A percentile compares a stretch with the other conserved stretches of the same genome.
Conservation (phyloP, 352 stramenopile genomes). For the Peronospora destructor region DNA sequence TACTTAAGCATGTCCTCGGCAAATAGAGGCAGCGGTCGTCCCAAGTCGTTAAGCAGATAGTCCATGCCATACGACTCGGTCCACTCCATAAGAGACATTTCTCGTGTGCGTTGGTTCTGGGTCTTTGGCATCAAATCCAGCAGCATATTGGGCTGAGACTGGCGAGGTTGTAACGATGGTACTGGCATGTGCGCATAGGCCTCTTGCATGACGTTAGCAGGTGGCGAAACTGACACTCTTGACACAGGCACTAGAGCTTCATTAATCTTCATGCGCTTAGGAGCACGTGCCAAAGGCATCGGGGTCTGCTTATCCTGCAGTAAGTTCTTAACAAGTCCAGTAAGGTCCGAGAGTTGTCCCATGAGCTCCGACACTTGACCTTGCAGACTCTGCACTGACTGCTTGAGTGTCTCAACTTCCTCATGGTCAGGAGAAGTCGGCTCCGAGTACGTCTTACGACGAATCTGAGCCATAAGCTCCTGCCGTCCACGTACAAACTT, state of each 20-base stretch:
- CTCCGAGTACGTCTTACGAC: conserved; percentile 84
- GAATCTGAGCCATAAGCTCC: conserved; percentile 84
- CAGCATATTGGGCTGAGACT: conserved; percentile 24
- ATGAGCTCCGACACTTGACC: conserved; percentile 72
- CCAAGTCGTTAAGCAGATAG: conserved; percentile 62
- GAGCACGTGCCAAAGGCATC: conserved; percentile 9
- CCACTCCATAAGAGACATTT: conserved; percentile 74
- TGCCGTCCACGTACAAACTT: conserved; percentile 84
- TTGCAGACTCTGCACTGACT: conserved; percentile 66
- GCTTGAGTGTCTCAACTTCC: conserved; percentile 70
- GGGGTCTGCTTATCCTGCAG: conserved; percentile 44
- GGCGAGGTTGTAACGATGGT: conserved; percentile 11
- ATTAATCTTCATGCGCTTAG: conserved; percentile 45
- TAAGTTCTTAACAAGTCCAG: conserved; percentile 62
- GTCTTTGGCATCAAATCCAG: conserved; percentile 39
- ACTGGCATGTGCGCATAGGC: conserved; percentile 17
- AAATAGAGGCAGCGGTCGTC: conserved; percentile 50
- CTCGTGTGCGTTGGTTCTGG: conserved; percentile 39
- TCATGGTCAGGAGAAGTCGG: conserved; percentile 64
- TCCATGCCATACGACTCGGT: conserved; percentile 75
- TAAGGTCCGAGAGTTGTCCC: conserved; percentile 67
- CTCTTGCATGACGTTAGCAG: conserved; percentile 18
- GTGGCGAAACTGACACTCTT: conserved; percentile 14
- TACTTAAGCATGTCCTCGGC: conserved; percentile 50
- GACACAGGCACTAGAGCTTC: conserved; percentile 4